phyloP scores from a whole-genome alignment of 179 eudicot species.

The Vitellaria paradoxa region DNA sequence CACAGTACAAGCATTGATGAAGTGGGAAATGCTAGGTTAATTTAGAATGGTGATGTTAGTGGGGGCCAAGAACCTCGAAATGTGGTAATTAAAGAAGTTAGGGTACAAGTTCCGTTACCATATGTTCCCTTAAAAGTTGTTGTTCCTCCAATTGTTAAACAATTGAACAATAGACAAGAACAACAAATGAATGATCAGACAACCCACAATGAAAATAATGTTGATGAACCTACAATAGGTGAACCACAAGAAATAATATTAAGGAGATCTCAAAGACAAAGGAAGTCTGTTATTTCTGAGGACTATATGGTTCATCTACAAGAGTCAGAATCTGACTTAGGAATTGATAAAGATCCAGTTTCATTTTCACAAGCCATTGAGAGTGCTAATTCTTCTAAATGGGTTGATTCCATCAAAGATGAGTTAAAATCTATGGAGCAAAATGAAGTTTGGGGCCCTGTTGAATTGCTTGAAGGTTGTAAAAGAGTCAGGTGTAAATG shows the following conservation, averaged over 20 bases:
- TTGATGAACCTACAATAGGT: background rate
- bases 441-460: too few relatives aligned
- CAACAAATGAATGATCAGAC: background rate
- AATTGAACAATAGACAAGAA: background rate
- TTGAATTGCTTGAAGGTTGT: too few relatives aligned
- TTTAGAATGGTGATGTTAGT: constrained; percentile 6
- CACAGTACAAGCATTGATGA: background rate
- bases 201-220: too few relatives aligned
- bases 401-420: too few relatives aligned
- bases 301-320: constrained; percentile 10
- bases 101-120: background rate
- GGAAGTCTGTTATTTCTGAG: background rate
- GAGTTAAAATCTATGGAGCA: too few relatives aligned
- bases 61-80: background rate
- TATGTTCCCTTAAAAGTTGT: background rate
- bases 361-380: background rate
- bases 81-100: constrained; percentile 1
- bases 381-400: background rate
- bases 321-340: background rate
- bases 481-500: too few relatives aligned
- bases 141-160: background rate
- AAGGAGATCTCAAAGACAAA: constrained; percentile 1
- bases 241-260: constrained; percentile 10
- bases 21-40: background rate
- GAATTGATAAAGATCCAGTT: background rate